phyloP scores from a whole-genome alignment of 179 eudicot genomes.

The Pouteria campechiana region DNA sequence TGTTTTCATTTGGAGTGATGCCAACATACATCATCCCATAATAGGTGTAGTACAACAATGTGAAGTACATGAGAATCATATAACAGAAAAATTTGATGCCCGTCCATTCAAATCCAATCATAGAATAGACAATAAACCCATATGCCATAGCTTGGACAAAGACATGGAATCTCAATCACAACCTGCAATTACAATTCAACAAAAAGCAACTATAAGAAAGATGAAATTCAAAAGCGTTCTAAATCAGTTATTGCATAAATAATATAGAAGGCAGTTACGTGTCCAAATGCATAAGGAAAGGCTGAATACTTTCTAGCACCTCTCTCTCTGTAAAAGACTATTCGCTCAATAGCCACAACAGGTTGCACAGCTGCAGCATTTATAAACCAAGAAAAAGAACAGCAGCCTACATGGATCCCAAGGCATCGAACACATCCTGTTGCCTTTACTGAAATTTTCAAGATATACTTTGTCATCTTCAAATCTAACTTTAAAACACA shows the following conservation, averaged over 20 bases:
- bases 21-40: constrained; percentile 56
- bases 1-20: constrained; percentile 27
- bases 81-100: constrained; percentile 26
- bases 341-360: constrained; percentile 25
- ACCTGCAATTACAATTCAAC: background rate
- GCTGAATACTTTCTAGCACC: constrained; percentile 44
- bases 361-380: constrained; percentile 29
- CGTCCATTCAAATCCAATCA: constrained; percentile 41
- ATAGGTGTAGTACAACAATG: constrained; percentile 25
- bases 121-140: constrained; percentile 19
- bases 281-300: constrained; percentile 35
- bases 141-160: constrained; percentile 4
- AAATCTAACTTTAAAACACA: background rate
- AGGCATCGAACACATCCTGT: constrained; percentile 32
- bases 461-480: background rate
- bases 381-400: constrained; percentile 32
- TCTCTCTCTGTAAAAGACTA: constrained; percentile 40
- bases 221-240: too few species aligned
- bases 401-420: constrained; percentile 31
- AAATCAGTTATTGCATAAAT: too few species aligned
- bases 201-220: too few species aligned
- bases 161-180: constrained; percentile 11
- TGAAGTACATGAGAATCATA: constrained; percentile 27
- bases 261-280: constrained; percentile 22
- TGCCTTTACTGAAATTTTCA: background rate